Evolutionary conservation across 768 basidiomycete genomes (phyloP), one percentile per base, ranked within the genome.

Genomic region (Mycena metata): DNA sequence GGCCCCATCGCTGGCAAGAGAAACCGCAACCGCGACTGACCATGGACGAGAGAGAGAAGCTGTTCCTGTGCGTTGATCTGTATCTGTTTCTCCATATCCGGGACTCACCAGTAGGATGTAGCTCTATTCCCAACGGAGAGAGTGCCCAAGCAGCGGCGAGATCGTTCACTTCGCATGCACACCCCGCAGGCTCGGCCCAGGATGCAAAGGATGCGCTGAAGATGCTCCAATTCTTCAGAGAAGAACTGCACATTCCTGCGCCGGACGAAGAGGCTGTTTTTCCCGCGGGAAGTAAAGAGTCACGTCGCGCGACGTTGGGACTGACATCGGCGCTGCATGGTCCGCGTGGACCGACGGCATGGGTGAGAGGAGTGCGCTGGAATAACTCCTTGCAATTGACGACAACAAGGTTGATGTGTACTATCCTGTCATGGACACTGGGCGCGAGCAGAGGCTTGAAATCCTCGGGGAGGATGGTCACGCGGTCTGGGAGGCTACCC

Each of bases 391-490:
- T 23, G 21, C 6, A 26, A 9, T 5, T 33, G 19, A 21, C 10
- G 17, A 19, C n/a, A 24, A 6, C 9, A 10, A 68, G 67, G 51
- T 69, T 43, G 93, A 95, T 71, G 85, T 86, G 42, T 98, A 99
- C 78, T 97, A 92, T 78, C 96, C 96, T 2, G 84, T 96, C 46
- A 80, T 97, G 82, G 95, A 97, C 78, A 91, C 88, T 0, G 89
- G 94, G 1, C 82, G 91, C 9, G 87, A 91, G 60, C 87, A 89
- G 56, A 86, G 85, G 66, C 79, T 96, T 13, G 85, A 91, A 54
- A 88, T 96, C 23, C 79, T 94, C 49, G 86, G 83, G 23, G 83
- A 84, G 16, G 82, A 88, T 45, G 90, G 89, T 3, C 74, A 78
- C 21, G 75, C 83, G 16, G 76, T 84, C 7, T 93, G 94, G 92